Evolutionary conservation across 2,329 filamentous ascomycete species (phyloP).

Genomic region (Fusarium pseudonygamai): DNA sequence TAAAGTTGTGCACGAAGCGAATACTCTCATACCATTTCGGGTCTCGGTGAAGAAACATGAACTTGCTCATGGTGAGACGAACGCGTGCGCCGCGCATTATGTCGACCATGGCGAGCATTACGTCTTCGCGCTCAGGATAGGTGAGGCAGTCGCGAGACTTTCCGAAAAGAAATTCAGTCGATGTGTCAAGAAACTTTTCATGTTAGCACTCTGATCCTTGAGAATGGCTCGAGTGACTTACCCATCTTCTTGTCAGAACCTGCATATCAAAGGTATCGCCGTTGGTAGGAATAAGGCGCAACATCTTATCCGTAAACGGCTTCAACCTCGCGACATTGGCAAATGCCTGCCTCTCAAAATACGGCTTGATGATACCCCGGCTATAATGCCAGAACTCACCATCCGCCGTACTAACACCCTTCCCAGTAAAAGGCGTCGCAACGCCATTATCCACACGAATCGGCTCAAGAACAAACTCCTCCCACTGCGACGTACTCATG

Average conservation of each 20-base stretch:
- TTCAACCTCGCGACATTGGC: constrained; percentile 27
- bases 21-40: constrained; percentile 7
- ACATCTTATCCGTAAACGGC: constrained; percentile 24
- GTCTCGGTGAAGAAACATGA: background rate
- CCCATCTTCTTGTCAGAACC: background rate
- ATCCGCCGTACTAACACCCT: constrained; percentile 28
- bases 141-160: background rate
- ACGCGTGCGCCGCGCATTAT: constrained; percentile 4
- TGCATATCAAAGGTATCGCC: constrained; percentile 3
- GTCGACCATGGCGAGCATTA: constrained; percentile 1
- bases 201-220: background rate
- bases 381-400: constrained; percentile 35
- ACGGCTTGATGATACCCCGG: constrained; percentile 32
- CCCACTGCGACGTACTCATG: constrained; percentile 35
- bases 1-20: background rate
- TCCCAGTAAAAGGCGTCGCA: constrained; percentile 29
- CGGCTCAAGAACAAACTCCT: constrained; percentile 33
- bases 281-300: background rate
- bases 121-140: background rate
- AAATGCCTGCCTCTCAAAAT: constrained; percentile 35
- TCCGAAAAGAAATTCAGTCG: background rate
- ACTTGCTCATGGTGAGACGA: background rate
- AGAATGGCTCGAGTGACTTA: background rate
- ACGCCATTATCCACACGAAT: constrained; percentile 31
- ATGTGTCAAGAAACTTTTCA: background rate